Percentiles rank a stretch among this genome's conserved stretches.
Conservation (phyloP, 345 rosid genomes). For the Sapria himalayana region DNA sequence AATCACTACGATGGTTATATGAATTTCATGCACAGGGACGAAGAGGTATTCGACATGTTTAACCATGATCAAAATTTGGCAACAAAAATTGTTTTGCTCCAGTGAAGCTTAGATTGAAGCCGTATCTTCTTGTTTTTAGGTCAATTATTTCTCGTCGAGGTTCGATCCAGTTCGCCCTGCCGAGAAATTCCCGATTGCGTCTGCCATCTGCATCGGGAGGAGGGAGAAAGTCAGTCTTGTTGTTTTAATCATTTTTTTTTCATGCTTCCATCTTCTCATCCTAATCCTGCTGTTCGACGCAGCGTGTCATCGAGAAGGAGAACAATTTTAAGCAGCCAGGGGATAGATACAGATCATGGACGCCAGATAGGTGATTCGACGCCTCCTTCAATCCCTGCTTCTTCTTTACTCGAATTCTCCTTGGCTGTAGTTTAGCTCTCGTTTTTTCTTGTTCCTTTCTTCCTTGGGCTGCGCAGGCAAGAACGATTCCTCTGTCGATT, state of each 20-base stretch:
- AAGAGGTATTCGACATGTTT: conserved; percentile 9
- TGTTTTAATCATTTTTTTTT: neutral
- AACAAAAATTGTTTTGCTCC: neutral
- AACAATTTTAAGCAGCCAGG: conserved; percentile 18
- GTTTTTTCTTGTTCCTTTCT: neutral
- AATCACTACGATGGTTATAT: conserved; percentile 15
- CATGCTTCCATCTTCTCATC: neutral
- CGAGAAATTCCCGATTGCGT: conserved; percentile 11
- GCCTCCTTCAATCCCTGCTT: neutral
- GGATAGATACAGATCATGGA: conserved; percentile 13
- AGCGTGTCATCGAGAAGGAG: conserved; percentile 11
- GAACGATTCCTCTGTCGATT: conserved; percentile 11
- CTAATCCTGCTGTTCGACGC: neutral
- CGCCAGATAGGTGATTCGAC: conserved; percentile 13
- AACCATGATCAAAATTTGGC: neutral
- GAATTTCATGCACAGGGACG: conserved; percentile 17
- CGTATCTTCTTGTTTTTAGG: no score
- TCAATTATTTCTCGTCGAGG: conserved; percentile 15
- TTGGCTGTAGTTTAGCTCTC: neutral
- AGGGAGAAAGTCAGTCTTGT: conserved; percentile 10
- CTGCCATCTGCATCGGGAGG: conserved; percentile 8
- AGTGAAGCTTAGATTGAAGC: neutral
- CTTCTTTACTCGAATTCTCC: no score
- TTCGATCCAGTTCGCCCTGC: conserved; percentile 12
- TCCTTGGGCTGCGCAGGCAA: conserved; percentile 6